Base-by-base conservation (phyloP, 2,329 filamentous ascomycete species). In the Alternaria ventricosa region DNA sequence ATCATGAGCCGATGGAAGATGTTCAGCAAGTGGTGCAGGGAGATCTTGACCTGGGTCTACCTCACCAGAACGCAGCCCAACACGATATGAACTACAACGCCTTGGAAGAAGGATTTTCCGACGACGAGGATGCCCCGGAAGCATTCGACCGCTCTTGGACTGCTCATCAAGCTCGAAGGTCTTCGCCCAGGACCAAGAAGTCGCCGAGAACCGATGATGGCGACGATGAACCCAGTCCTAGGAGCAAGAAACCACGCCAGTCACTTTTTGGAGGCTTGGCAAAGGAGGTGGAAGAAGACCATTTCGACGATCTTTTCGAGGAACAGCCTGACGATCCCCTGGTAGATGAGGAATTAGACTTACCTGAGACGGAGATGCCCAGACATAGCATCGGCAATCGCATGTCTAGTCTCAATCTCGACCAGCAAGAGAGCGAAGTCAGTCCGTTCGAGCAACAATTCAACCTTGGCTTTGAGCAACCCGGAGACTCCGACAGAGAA, bases 261-360 rank as follows among this genome's bases (percentile, higher is more conserved):
- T 73, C 69, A 2, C n/a, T 74, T 13, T 74, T 73, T 43, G 67
- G 68, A 8, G 58, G 57, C 9, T 36, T 30, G 10, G 5, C 18
- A 1, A 45, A 64, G 44, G 36, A 54, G 0, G 18, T 49, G 7
- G 53, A 54, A 8, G 46, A 63, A 18, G 15, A 54, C 3, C 22
- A 33, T 4, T 1, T 47, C 2, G 20, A 66, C 15, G 22, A 60
- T 10, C 22, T 43, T 11, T 1, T 57, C 8, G n/a, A 61, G 12
- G 25, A 59, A 22, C 20, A n/a, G 12, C 25, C 25, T 10, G 28
- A 20, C 10, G 30, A 55, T 18, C 5, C 20, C 20, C 3, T 53
- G 4, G 5, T 22, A 22, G 43, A 53, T 5, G 22, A 58, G 28
- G 22, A 6, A 5, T 20, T 59, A 5, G 11, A 28, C n/a, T 2